These are phyloP conservation scores for Flaveria linearis DNA, from an alignment of 129 eudicot genomes.

Conservation along the genomic window DNA sequence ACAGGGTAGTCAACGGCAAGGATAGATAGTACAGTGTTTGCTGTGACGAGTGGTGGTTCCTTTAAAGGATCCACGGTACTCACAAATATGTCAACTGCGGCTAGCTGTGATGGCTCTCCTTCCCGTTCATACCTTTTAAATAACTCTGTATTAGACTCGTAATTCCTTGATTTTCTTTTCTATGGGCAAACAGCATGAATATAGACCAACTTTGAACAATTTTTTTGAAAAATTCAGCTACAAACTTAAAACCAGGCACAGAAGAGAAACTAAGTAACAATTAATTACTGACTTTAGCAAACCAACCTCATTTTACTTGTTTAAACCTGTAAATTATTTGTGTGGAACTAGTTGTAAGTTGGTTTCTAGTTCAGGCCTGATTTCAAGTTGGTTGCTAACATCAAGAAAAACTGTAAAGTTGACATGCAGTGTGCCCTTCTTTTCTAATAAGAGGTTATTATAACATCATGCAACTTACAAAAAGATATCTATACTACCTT, in stretches of 20 bases:
- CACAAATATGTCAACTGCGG: slow-evolving; percentile 98
- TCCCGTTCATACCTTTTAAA: slow-evolving; percentile 85
- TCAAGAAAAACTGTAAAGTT: neutral
- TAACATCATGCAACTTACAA: slow-evolving; percentile 9
- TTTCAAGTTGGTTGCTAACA: neutral
- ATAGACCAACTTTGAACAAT: neutral
- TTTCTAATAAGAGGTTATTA: neutral
- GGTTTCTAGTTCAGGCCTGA: neutral
- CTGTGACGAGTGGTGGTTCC: slow-evolving; percentile 99
- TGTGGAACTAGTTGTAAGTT: neutral
- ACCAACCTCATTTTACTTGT: neutral
- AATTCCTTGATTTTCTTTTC: neutral
- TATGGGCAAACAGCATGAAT: neutral
- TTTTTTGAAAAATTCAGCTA: neutral
- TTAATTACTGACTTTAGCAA: neutral
- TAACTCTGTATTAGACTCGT: slow-evolving; percentile 14
- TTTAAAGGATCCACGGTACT: slow-evolving; percentile 98
- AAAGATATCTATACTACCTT: slow-evolving; percentile 45
- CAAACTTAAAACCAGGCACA: neutral
- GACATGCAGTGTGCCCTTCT: neutral
- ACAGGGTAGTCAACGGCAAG: slow-evolving; percentile 99
- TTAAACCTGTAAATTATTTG: neutral
- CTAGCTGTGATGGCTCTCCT: slow-evolving; percentile 97
- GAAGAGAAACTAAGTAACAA: neutral
- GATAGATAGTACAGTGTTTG: slow-evolving; percentile 93